Evolutionary conservation across 78 protist genomes (phyloP).

Genomic region (Cavenderia fasciculata): DNA sequence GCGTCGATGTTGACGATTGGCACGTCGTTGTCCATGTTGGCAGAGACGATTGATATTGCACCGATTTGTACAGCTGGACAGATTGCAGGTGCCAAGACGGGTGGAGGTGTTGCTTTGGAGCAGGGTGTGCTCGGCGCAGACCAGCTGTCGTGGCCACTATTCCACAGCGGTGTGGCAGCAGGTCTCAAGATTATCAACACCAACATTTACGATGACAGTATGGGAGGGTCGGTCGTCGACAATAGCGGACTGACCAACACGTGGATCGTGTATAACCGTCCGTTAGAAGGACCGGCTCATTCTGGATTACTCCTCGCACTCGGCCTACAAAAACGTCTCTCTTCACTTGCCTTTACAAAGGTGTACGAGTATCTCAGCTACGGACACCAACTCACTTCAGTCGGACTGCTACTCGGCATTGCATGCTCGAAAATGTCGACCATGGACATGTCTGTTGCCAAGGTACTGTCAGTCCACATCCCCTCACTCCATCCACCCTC

Average conservation of each 20-base stretch:
- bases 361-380: slow-evolving; percentile 73
- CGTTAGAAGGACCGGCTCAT: slow-evolving; percentile 42
- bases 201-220: too few species aligned
- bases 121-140: neutral
- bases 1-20: slow-evolving; percentile 70
- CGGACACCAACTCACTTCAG: slow-evolving; percentile 83
- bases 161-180: slow-evolving; percentile 93
- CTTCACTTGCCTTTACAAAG: slow-evolving; percentile 76
- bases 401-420: slow-evolving; percentile 92
- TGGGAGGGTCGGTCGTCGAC: too few species aligned
- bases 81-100: slow-evolving; percentile 12
- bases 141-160: slow-evolving; percentile 88
- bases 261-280: slow-evolving; percentile 85
- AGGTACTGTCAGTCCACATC: slow-evolving; percentile 89
- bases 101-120: neutral
- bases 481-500: slow-evolving; percentile 92
- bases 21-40: slow-evolving; percentile 41
- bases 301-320: slow-evolving; percentile 90
- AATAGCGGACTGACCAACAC: slow-evolving; percentile 37
- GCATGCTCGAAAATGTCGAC: slow-evolving; percentile 84
- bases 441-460: slow-evolving; percentile 80
- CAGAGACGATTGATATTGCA: slow-evolving; percentile 77
- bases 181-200: slow-evolving; percentile 86
- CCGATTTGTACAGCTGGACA: slow-evolving; percentile 49
- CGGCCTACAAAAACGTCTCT: slow-evolving; percentile 88